A percentile compares a stretch with the other conserved stretches of the same genome.
phyloP scores from a whole-genome alignment of 1,284 basidiomycete species.

The Serendipita sp. region DNA sequence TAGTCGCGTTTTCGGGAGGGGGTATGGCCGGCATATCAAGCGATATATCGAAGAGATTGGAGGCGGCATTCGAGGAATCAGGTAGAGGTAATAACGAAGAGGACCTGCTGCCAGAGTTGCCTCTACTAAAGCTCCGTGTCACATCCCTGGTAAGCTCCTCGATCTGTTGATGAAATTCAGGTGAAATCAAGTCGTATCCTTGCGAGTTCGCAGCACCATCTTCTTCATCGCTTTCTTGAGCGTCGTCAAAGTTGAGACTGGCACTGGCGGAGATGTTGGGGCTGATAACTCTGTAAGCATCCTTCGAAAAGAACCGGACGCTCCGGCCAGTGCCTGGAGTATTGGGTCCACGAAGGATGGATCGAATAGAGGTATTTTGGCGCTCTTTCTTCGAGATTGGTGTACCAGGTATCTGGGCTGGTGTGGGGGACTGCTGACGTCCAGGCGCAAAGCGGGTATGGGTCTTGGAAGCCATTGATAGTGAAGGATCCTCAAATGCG shows the following conservation, averaged over 20 bases:
- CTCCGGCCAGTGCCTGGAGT: constrained; percentile 61
- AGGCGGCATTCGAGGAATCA: constrained; percentile 14
- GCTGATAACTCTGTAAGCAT: constrained; percentile 46
- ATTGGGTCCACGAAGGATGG: constrained; percentile 52
- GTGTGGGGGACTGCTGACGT: too few relatives aligned
- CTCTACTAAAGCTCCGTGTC: not conserved
- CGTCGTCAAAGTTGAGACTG: constrained; percentile 7
- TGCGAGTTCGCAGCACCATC: not conserved
- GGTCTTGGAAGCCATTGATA: too few relatives aligned
- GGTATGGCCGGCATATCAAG: constrained; percentile 35
- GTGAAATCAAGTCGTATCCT: not conserved
- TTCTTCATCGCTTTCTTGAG: not conserved
- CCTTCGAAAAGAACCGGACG: constrained; percentile 57
- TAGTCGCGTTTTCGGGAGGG: constrained; percentile 27
- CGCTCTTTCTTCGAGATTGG: not conserved
- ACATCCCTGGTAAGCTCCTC: not conserved
- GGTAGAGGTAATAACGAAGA: not conserved
- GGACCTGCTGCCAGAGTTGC: constrained; percentile 2
- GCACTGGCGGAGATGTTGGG: constrained; percentile 37
- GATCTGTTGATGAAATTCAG: not conserved
- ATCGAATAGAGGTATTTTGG: constrained; percentile 35
- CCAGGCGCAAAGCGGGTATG: too few relatives aligned
- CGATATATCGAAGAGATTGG: constrained; percentile 40
- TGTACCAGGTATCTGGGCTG: not conserved
- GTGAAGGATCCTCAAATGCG: too few relatives aligned